Conservation (phyloP, 2,329 filamentous ascomycete genomes). For the Stagonosporopsis tanaceti region DNA sequence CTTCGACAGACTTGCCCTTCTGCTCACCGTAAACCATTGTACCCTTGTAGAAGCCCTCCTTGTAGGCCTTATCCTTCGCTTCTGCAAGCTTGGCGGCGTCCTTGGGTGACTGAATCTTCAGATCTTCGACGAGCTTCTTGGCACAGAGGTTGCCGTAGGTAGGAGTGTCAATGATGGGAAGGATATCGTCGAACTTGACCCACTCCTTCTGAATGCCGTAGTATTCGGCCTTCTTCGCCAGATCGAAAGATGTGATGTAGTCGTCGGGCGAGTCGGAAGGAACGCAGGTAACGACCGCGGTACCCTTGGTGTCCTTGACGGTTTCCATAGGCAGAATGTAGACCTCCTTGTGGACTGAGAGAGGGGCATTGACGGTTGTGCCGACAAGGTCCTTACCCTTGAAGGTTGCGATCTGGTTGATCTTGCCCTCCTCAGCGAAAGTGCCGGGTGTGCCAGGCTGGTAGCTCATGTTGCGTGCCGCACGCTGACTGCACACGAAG, state of each 20-base stretch:
- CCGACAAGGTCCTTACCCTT: conserved; percentile 83
- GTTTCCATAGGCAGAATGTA: conserved; percentile 95
- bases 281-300: conserved; percentile 93
- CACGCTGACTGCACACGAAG: conserved; percentile 81
- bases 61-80: conserved; percentile 96
- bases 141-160: conserved; percentile 87
- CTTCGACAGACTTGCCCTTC: conserved; percentile 84
- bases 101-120: conserved; percentile 97
- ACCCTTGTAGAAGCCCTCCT: conserved; percentile 96
- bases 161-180: conserved; percentile 80
- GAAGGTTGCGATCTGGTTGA: conserved; percentile 77
- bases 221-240: conserved; percentile 94
- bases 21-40: conserved; percentile 87
- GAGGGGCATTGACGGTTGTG: conserved; percentile 86
- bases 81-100: conserved; percentile 89
- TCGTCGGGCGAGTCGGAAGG: conserved; percentile 97
- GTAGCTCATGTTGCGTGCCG: conserved; percentile 94
- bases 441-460: conserved; percentile 76
- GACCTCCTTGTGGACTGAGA: conserved; percentile 81
- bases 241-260: conserved; percentile 85
- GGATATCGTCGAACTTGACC: conserved; percentile 82
- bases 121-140: conserved; percentile 81
- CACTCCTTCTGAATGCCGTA: conserved; percentile 95
- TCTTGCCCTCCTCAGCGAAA: conserved; percentile 78
- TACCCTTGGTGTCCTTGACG: conserved; percentile 91